A percentile compares a stretch with the other conserved stretches of the same genome.
phyloP scores from a whole-genome alignment of 2,329 filamentous ascomycete genomes.

The Curvularia lunata region DNA sequence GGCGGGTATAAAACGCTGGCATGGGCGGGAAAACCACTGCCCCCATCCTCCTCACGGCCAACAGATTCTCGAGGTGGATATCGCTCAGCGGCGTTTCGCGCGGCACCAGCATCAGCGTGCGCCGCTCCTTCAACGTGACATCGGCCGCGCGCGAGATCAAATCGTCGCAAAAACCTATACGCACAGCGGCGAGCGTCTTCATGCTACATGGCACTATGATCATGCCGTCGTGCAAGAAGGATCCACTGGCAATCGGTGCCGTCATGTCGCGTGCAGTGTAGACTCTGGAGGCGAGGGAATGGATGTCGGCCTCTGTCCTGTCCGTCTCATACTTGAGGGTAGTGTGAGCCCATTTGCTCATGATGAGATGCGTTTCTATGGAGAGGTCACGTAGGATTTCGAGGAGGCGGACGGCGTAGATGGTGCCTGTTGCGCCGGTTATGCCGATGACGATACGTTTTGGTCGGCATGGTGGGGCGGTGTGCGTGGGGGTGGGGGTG shows the following conservation, averaged over 20 bases:
- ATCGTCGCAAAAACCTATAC: not conserved
- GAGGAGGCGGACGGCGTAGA: constrained; percentile 1
- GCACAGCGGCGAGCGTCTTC: constrained; percentile 1
- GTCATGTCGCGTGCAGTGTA: not conserved
- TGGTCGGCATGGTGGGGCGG: not conserved
- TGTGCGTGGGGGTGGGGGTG: no score
- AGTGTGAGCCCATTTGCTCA: not conserved
- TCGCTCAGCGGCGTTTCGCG: not conserved
- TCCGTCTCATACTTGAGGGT: constrained; percentile 1
- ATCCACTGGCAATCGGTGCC: not conserved
- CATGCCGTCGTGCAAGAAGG: constrained; percentile 1
- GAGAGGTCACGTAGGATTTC: constrained; percentile 3
- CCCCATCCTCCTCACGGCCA: not conserved
- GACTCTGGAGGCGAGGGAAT: constrained; percentile 3
- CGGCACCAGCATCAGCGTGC: not conserved
- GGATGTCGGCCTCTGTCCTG: not conserved
- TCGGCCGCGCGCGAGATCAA: not conserved
- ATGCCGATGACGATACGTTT: constrained; percentile 1
- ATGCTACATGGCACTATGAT: constrained; percentile 1
- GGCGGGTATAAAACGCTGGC: not conserved
- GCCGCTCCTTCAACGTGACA: not conserved
- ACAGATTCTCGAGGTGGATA: not conserved
- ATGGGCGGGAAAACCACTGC: not conserved
- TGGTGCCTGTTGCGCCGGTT: constrained; percentile 2
- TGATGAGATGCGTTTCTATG: constrained; percentile 1